These are phyloP conservation scores for Sclerotinia subarctica DNA, from an alignment of 2,329 filamentous ascomycete species.

Conservation along the genomic window DNA sequence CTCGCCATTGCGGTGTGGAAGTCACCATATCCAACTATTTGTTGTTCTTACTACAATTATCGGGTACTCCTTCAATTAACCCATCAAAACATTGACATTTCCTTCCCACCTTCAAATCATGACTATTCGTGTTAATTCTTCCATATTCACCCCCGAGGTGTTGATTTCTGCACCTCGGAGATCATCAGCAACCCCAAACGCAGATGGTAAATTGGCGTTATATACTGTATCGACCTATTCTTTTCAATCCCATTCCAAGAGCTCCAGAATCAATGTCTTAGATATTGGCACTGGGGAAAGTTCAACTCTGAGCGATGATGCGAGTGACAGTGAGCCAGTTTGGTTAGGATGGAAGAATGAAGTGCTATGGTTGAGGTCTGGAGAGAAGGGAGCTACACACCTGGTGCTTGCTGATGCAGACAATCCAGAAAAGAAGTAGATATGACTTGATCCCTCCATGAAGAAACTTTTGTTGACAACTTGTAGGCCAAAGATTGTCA, in stretches of 20 bases:
- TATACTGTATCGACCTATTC: slow-evolving; percentile 75
- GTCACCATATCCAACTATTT: background rate
- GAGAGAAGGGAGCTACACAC: slow-evolving; percentile 49
- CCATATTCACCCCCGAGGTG: slow-evolving; percentile 73
- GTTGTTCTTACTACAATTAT: background rate
- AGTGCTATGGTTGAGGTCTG: slow-evolving; percentile 44
- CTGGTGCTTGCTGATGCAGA: slow-evolving; percentile 34
- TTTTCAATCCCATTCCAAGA: slow-evolving; percentile 70
- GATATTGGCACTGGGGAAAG: slow-evolving; percentile 66
- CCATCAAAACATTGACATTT: background rate
- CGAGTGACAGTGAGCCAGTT: slow-evolving; percentile 64
- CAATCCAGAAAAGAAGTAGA: slow-evolving; percentile 31
- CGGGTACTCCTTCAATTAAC: background rate
- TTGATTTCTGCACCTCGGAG: slow-evolving; percentile 61
- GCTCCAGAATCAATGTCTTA: slow-evolving; percentile 66
- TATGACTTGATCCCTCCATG: slow-evolving; percentile 10
- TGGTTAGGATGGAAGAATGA: slow-evolving; percentile 56
- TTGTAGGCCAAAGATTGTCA: slow-evolving; percentile 46
- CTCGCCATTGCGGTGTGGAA: background rate
- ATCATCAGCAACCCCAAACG: slow-evolving; percentile 67
- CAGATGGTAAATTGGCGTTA: slow-evolving; percentile 59
- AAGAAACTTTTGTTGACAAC: slow-evolving; percentile 13
- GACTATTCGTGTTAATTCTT: slow-evolving; percentile 66
- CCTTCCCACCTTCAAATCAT: background rate
- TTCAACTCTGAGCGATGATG: slow-evolving; percentile 61